phyloP scores from a whole-genome alignment of 2,329 filamentous ascomycete species.

The Epichloe typhina region DNA sequence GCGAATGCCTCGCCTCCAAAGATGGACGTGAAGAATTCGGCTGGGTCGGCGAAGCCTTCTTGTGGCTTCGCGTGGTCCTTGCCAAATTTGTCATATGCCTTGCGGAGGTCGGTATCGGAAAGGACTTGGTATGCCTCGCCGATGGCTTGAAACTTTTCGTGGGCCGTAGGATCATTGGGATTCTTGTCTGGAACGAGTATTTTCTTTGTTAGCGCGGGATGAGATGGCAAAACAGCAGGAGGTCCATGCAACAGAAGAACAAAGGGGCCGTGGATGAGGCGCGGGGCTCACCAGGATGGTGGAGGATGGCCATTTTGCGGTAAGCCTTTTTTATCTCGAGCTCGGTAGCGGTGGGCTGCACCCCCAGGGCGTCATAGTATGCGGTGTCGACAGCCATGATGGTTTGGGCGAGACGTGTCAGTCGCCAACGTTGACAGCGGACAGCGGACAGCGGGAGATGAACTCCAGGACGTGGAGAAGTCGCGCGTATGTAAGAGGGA shows the following conservation, averaged over 20 bases:
- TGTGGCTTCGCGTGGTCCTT: constrained; percentile 87
- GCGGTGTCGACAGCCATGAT: constrained; percentile 77
- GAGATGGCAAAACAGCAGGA: neutral
- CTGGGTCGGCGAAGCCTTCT: constrained; percentile 87
- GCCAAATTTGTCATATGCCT: constrained; percentile 91
- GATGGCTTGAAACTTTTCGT: constrained; percentile 87
- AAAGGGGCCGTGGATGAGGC: neutral
- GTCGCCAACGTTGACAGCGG: neutral
- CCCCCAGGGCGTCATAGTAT: constrained; percentile 77
- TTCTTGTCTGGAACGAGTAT: constrained; percentile 64
- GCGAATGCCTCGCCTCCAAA: constrained; percentile 93
- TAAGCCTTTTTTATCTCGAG: constrained; percentile 99
- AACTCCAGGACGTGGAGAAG: neutral
- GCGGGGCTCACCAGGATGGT: constrained; percentile 59
- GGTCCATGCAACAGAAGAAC: neutral
- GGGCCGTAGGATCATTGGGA: constrained; percentile 84
- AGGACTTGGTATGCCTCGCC: constrained; percentile 67
- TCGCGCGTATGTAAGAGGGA: neutral
- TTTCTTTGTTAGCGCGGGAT: neutral
- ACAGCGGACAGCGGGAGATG: neutral
- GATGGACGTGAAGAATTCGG: constrained; percentile 97
- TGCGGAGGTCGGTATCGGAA: constrained; percentile 73
- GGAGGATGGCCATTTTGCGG: constrained; percentile 83
- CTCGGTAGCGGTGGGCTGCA: constrained; percentile 72
- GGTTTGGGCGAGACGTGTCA: constrained; percentile 15